Evolutionary conservation across 2,329 filamentous ascomycete genomes (phyloP).

Genomic region (Diaporthe sp.): DNA sequence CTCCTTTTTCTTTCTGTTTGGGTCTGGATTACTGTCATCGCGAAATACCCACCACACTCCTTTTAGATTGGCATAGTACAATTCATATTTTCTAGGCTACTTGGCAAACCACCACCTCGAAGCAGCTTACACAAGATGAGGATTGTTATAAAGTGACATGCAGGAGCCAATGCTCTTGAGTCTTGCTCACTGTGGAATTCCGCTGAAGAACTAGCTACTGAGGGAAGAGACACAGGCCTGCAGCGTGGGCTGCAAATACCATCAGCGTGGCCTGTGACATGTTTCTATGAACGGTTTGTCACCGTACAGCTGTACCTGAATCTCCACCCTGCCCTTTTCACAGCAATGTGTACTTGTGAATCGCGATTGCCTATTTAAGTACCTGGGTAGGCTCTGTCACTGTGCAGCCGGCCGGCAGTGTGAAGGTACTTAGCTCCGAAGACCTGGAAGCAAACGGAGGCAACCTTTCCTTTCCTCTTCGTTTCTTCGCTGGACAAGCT

Average conservation of each 20-base stretch:
- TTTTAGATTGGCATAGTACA: constrained; percentile 31
- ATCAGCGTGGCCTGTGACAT: too few relatives aligned
- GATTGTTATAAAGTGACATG: neutral
- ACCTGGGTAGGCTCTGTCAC: neutral
- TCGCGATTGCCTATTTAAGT: neutral
- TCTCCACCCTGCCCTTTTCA: neutral
- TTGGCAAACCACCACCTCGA: neutral
- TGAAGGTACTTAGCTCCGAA: neutral
- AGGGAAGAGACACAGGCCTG: too few relatives aligned
- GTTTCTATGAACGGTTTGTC: neutral
- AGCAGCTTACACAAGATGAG: neutral
- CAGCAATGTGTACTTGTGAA: neutral
- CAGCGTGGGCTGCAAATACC: too few relatives aligned
- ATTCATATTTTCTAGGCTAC: neutral
- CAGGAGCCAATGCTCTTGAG: neutral
- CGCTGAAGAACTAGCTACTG: too few relatives aligned
- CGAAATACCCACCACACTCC: constrained; percentile 38
- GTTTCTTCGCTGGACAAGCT: neutral
- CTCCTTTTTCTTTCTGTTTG: constrained; percentile 33
- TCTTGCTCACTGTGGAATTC: too few relatives aligned
- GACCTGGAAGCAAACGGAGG: neutral
- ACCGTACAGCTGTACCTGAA: neutral
- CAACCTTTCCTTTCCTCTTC: neutral
- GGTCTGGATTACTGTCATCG: constrained; percentile 21
- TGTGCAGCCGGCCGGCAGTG: neutral